Evolutionary conservation across 805 yeast species (phyloP), one percentile per base, ranked within the genome.

Genomic region (Metschnikowia borealis): DNA sequence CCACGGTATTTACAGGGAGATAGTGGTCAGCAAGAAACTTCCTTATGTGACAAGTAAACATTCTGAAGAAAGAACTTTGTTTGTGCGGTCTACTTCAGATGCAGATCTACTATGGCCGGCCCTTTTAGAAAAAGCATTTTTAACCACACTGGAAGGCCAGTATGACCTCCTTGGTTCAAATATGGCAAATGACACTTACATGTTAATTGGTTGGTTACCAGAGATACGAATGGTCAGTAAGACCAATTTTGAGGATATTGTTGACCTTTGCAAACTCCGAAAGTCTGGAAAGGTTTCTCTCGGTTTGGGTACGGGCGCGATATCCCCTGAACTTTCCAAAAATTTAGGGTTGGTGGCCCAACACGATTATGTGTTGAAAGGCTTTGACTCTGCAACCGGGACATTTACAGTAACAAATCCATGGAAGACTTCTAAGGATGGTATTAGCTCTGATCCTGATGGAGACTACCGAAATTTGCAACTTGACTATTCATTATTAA

Each of bases 101-200:
- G 62, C 57, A 3, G 33, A 54, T 1, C 55, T 80, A 2, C 56
- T 64, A 5, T 84, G 89, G 87, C 91, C 91, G 0, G 85, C 88
- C 0, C 56, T 88, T n/a, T 55, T 87, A 1, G 96, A 90, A 63
- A 83, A 86, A 58, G 94, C 95, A 0, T 86, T 81, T 59, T 68
- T 89, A 51, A 80, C 80, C 57, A 62, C 85, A 0, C 65, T 75
- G 66, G 80, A 82, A 1, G 67, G 70, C 2, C 85, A 89, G 3
- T 85, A 85, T 57, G 70, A 70, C n/a, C 79, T 82, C 43, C 59
- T 63, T 1, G 97, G 97, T 0, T 88, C 96, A 0, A 88, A 89
- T 62, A 80, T 87, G 60, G 85, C 86, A 2, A 69, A 76, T 13
- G 96, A 87, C 59, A 77, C 87, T 0, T 87, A 69, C 57, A 65